Evolutionary conservation across 1,284 basidiomycete genomes (phyloP).

Genomic region (Tetrapyrgos nigripes): DNA sequence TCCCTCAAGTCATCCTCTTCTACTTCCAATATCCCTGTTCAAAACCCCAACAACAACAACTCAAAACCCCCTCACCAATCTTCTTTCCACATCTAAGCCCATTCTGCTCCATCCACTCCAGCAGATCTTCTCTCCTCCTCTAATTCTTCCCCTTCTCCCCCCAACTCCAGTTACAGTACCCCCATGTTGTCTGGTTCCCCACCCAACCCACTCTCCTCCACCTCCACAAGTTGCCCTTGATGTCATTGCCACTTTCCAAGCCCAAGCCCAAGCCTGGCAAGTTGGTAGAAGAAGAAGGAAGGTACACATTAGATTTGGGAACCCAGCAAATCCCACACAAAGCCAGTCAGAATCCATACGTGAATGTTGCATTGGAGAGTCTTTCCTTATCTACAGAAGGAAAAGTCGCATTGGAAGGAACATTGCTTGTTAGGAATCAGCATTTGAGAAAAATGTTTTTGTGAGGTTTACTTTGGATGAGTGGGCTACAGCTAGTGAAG

Average conservation of each 20-base stretch:
- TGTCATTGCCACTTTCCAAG: too few relatives aligned
- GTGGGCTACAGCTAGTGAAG: slow-evolving; percentile 94
- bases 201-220: slow-evolving; percentile 18
- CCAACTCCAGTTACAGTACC: slow-evolving; percentile 3
- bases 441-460: slow-evolving; percentile 88
- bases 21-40: slow-evolving; percentile 52
- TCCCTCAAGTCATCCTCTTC: slow-evolving; percentile 81
- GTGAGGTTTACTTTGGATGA: slow-evolving; percentile 93
- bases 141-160: slow-evolving; percentile 3
- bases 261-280: too few relatives aligned
- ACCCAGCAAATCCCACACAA: background rate
- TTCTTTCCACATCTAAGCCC: slow-evolving; percentile 10
- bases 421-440: slow-evolving; percentile 80
- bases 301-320: too few relatives aligned
- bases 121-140: slow-evolving; percentile 11
- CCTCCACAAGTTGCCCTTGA: slow-evolving; percentile 33
- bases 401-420: slow-evolving; percentile 48
- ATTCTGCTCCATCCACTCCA: slow-evolving; percentile 20
- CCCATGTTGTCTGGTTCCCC: slow-evolving; percentile 19
- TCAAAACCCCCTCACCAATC: slow-evolving; percentile 35
- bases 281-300: background rate
- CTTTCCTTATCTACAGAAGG: background rate
- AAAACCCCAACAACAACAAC: slow-evolving; percentile 25
- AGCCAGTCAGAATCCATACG: slow-evolving; percentile 33
- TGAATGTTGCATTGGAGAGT: background rate